Percentiles rank a stretch among this genome's conserved stretches.
These are phyloP conservation scores for Solanum verrucosum DNA, from an alignment of 257 asterid genomes.

Conservation along the genomic window DNA sequence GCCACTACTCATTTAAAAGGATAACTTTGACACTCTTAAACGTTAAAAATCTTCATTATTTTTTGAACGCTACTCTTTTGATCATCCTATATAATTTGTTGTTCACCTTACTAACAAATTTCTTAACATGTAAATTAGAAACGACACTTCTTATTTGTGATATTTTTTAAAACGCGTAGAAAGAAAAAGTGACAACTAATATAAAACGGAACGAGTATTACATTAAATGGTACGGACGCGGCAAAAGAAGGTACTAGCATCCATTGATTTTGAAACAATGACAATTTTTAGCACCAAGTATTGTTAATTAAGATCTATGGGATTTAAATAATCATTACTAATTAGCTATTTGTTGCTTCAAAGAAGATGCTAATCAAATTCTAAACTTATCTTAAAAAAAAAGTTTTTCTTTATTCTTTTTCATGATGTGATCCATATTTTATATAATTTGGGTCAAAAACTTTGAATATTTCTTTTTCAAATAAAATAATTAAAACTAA, in stretches of 20 bases:
- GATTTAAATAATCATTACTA: not conserved
- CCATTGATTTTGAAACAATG: not conserved
- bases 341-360: not conserved
- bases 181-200: not conserved
- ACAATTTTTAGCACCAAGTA: not conserved
- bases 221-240: not conserved
- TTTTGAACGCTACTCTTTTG: too few relatives aligned
- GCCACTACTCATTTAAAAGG: not conserved
- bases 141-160: not conserved
- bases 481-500: not conserved
- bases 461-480: not conserved
- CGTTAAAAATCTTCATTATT: not conserved
- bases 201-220: not conserved
- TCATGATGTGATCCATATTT: not conserved
- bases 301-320: not conserved
- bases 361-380: not conserved
- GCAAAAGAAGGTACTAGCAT: not conserved
- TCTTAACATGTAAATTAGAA: not conserved
- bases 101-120: not conserved
- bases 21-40: not conserved
- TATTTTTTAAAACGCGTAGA: not conserved
- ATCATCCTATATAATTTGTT: too few relatives aligned
- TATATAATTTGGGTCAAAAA: not conserved
- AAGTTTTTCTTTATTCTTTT: not conserved
- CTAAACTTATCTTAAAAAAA: too few relatives aligned